Base-by-base conservation (phyloP, 2,329 filamentous ascomycete species). In the Arthrobotrys sinensis region DNA sequence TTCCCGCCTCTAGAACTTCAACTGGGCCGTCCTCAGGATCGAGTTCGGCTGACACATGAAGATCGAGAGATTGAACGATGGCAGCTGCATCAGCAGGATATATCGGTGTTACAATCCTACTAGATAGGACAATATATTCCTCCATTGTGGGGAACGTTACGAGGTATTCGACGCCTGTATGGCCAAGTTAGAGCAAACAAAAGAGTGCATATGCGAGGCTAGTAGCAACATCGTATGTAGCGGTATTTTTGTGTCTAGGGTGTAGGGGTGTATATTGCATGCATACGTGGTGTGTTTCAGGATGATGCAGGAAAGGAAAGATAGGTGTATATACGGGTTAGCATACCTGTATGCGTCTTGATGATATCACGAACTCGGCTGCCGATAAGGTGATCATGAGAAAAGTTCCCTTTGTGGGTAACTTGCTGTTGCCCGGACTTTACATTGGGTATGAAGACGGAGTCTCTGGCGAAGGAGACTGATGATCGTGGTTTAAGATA, bases 1-100 rank as follows among this genome's bases (percentile, higher is more conserved):
- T 96, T 14, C 93, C 93, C 55, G 92, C 92, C 84, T 96, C 93
- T 65, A 96, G 90, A 52, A 96, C 92, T 82, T 95, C 91, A 11
- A 94, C 83, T 0, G 87, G 88, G 43, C 82, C 80, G 34, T 85
- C 81, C 81, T 85, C 83, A 1, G 85, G 82, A 32, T 68, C 55
- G 6, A 62, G 7, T 8, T 57, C 24, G 8, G 65, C 46, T 38
- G 63, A 63, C 34, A 90, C 88, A 83, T 95, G 90, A 52, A 96
- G 86, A 83, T 96, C 92, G 21, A 96, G 87, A 24, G 94, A 86
- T 0, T 90, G 91, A 43, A 93, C 90, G 65, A 96, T 94, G 36
- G 92, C 85, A 80, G 88, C 91, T 16, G 92, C 91, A 84, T 95
- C 93, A 73, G 89, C 88, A 14, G 92, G 90, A 82, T 96, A 96